Evolutionary conservation across 805 yeast species (phyloP), one percentile per base, ranked within the genome.

Genomic region (Lachancea kluyveri): DNA sequence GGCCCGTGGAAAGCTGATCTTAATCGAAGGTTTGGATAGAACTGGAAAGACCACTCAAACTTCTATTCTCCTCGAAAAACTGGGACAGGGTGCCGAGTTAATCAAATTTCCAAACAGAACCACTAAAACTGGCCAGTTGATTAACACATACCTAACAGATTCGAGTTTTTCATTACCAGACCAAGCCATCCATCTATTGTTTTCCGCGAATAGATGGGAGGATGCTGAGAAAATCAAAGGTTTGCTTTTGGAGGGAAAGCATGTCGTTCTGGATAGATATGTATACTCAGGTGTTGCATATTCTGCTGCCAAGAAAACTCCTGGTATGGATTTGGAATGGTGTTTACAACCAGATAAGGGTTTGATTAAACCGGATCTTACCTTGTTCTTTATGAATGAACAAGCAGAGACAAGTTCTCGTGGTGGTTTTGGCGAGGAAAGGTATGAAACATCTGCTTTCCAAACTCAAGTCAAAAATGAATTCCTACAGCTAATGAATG

Each of bases 171-270:
- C 58, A 6, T 54, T 87, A 12, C 71, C 77, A 11, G 95, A 88
- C 49, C 78, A 86, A 53, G 67, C 95, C 0, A 79, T 87, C 4
- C 99, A 92, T 57, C 64, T 92, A 15, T 61, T 92, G 20, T 92
- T 92, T 55, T 76, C 87, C 43, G 96, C 97, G 1, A 92, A 92
- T 49, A 63, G 99, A 41, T 92, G 99, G 99, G 99, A 92, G 54
- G 46, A 74, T 14, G 70, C 67, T 2, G 56, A 62, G 1, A 52
- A 56, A 4, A 74, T 92, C 4, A 50, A 59, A 8, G 35, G 50
- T 1, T 50, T 62, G 8, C 31, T 54, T 11, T 44, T 57, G 1
- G 41, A 53, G 0, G 96, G 95, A 1, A 52, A 50, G 8, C 66
- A 68, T 31, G 69, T 92, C 1, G 65, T 92, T 0, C 54, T 88